Conservation (phyloP, 352 stramenopile species). For the Pilasporangium apinafurcum region DNA sequence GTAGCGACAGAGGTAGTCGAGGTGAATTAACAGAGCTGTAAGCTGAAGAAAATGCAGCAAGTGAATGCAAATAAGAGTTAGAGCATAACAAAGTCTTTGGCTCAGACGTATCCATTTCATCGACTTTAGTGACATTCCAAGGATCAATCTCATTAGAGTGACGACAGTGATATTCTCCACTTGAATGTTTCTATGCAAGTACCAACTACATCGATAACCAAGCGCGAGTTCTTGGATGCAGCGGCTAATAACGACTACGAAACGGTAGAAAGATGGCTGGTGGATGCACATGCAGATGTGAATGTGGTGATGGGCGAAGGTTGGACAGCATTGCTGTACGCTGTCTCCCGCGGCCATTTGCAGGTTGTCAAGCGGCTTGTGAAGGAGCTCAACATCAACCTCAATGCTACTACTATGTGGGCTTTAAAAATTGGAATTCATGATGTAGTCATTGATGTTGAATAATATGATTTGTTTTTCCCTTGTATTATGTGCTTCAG, state of each 20-base stretch:
- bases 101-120: not conserved
- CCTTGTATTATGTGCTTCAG: slow-evolving; percentile 11
- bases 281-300: slow-evolving; percentile 16
- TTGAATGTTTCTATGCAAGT: no score
- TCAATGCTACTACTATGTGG: slow-evolving; percentile 58
- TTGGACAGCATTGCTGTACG: slow-evolving; percentile 70
- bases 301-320: slow-evolving; percentile 52
- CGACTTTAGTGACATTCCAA: no score
- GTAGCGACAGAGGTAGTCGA: not conserved
- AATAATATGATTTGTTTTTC: no score
- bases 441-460: no score
- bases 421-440: no score
- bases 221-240: slow-evolving; percentile 42
- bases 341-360: slow-evolving; percentile 43
- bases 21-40: not conserved
- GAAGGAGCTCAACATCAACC: slow-evolving; percentile 18
- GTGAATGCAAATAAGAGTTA: no score
- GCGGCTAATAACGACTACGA: slow-evolving; percentile 29
- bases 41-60: slow-evolving; percentile 5
- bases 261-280: slow-evolving; percentile 33
- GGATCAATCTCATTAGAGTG: slow-evolving; percentile 3
- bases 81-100: not conserved
- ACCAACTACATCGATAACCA: no score
- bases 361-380: slow-evolving; percentile 34
- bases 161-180: no score